A percentile compares a stretch with the other conserved stretches of the same genome.
Conservation (phyloP, 768 basidiomycete genomes). For the Russula ochroleuca region DNA sequence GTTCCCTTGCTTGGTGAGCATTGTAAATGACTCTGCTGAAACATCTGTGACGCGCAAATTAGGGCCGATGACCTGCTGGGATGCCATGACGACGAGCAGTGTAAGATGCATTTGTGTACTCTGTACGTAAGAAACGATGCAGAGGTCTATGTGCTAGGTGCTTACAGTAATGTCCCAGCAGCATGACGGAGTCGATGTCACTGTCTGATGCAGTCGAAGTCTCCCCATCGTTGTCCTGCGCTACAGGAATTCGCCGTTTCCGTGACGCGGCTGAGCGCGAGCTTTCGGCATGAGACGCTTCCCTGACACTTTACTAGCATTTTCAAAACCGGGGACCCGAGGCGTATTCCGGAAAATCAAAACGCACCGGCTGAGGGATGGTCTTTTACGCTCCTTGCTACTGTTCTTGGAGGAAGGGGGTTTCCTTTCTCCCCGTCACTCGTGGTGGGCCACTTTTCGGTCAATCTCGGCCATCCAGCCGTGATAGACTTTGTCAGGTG, state of each 20-base stretch:
- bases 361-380: not conserved
- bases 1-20: too few species aligned
- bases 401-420: not conserved
- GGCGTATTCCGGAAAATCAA: not conserved
- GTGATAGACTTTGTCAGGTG: not conserved
- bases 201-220: not conserved
- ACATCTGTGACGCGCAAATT: too few species aligned
- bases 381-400: not conserved
- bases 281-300: not conserved
- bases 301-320: not conserved
- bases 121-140: too few species aligned
- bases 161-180: not conserved
- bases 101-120: not conserved
- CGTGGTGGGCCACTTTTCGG: not conserved
- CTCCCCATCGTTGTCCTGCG: not conserved
- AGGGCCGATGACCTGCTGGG: too few species aligned
- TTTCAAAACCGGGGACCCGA: not conserved
- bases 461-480: conserved; percentile 20
- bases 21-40: too few species aligned
- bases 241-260: not conserved
- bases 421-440: not conserved
- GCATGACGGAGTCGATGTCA: too few species aligned
- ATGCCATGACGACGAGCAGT: too few species aligned
- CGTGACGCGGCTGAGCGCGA: not conserved
- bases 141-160: not conserved